A percentile compares a stretch with the other conserved stretches of the same genome.
phyloP scores from a whole-genome alignment of 257 asterid species.

The Anisodus tanguticus region DNA sequence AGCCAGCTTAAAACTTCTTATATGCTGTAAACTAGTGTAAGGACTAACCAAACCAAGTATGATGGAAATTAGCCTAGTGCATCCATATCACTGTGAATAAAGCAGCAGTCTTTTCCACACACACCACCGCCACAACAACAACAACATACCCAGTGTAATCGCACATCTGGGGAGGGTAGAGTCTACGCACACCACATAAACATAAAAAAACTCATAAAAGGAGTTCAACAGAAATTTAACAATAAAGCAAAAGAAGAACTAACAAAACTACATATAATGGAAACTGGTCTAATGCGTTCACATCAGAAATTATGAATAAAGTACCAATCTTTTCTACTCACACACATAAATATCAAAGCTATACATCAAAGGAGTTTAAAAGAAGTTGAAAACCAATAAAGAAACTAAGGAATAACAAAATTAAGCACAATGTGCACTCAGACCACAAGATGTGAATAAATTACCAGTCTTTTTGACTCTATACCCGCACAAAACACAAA shows the following conservation, averaged over 20 bases:
- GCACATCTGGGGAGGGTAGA: too few species aligned
- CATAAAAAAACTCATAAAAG: background rate
- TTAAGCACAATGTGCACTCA: background rate
- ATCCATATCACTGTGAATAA: background rate
- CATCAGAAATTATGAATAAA: background rate
- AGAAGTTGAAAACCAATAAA: background rate
- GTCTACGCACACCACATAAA: background rate
- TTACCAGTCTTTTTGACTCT: background rate
- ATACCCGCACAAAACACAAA: background rate
- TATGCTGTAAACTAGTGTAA: background rate
- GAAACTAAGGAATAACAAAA: background rate
- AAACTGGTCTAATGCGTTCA: constrained; percentile 1
- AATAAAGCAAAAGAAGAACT: background rate
- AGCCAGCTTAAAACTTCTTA: background rate
- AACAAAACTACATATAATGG: background rate
- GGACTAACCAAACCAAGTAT: background rate
- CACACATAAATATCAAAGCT: background rate
- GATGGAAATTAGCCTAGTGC: background rate
- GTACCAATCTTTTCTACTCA: background rate
- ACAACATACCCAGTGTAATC: background rate
- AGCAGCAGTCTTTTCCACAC: background rate
- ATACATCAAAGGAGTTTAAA: background rate
- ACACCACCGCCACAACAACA: background rate
- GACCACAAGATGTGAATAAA: background rate
- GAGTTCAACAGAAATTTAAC: background rate